Conservation (phyloP, 2,329 filamentous ascomycete species). For the Aspergillus sp. region DNA sequence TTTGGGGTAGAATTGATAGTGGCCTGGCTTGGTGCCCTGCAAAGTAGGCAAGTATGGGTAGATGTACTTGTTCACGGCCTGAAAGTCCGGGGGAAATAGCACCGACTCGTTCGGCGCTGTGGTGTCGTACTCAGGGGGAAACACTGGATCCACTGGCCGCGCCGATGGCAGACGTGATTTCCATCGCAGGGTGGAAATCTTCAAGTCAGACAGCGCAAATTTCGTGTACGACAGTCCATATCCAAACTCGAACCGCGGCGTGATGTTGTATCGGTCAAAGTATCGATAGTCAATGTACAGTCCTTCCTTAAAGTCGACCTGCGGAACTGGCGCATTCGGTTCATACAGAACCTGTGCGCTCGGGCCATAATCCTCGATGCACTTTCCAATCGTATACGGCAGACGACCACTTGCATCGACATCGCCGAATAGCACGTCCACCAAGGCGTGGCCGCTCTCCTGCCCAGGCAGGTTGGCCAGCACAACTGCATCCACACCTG, state of each 20-base stretch:
- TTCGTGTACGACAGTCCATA: conserved; percentile 78
- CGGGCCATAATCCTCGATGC: conserved; percentile 69
- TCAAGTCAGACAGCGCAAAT: conserved; percentile 58
- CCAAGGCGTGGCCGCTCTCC: conserved; percentile 77
- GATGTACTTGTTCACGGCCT: conserved; percentile 63
- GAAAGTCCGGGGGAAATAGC: conserved; percentile 58
- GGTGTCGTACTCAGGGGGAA: conserved; percentile 53
- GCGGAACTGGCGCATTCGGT: conserved; percentile 65
- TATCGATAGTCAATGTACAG: conserved; percentile 86
- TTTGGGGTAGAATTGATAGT: conserved; percentile 47
- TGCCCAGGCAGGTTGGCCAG: conserved; percentile 83
- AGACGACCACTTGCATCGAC: conserved; percentile 76
- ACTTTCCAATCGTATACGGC: conserved; percentile 80
- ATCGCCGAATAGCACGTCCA: conserved; percentile 73
- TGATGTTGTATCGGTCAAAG: conserved; percentile 71
- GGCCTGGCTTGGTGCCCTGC: conserved; percentile 42
- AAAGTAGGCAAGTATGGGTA: conserved; percentile 63
- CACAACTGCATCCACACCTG: conserved; percentile 72
- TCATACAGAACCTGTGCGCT: conserved; percentile 65
- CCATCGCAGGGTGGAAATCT: conserved; percentile 42
- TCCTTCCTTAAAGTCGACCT: conserved; percentile 79
- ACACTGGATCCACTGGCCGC: conserved; percentile 33
- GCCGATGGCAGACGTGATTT: conserved; percentile 47
- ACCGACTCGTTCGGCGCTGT: conserved; percentile 53
- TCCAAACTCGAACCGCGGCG: conserved; percentile 80